phyloP scores from a whole-genome alignment of 192 early-diverging fungal genomes.

The Linnemannia hyalina region DNA sequence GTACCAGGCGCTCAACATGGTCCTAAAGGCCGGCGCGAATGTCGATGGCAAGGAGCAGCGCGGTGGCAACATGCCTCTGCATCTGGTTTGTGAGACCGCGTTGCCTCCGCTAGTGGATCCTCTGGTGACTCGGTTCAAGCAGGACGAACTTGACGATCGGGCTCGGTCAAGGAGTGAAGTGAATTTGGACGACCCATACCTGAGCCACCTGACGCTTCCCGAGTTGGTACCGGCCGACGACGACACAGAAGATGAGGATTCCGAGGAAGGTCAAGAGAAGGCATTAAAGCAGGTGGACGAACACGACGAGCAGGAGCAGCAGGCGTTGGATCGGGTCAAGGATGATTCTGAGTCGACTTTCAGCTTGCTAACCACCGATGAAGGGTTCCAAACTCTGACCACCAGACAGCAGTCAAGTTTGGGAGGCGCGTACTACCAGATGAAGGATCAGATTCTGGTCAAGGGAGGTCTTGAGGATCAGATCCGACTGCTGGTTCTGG shows the following conservation, averaged over 20 bases:
- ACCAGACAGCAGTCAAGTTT: neutral
- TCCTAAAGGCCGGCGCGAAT: slow-evolving; percentile 45
- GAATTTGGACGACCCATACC: neutral
- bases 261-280: slow-evolving; percentile 33
- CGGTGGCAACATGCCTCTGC: slow-evolving; percentile 42
- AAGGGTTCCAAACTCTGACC: neutral
- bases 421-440: slow-evolving; percentile 33
- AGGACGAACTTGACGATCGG: slow-evolving; percentile 3
- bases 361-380: slow-evolving; percentile 15
- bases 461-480: slow-evolving; percentile 52
- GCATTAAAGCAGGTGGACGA: slow-evolving; percentile 26
- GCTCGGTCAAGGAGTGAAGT: slow-evolving; percentile 2
- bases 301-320: slow-evolving; percentile 41
- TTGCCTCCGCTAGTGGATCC: slow-evolving; percentile 20
- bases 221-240: slow-evolving; percentile 4
- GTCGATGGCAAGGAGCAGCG: slow-evolving; percentile 43
- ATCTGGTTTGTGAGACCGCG: slow-evolving; percentile 47
- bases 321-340: slow-evolving; percentile 35
- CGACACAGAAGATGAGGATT: slow-evolving; percentile 28
- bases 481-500: slow-evolving; percentile 37
- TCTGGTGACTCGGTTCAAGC: neutral
- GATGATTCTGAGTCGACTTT: slow-evolving; percentile 29
- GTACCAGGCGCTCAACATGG: slow-evolving; percentile 49
- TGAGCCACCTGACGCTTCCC: slow-evolving; percentile 30
- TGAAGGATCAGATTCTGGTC: slow-evolving; percentile 38